Evolutionary conservation across 192 early-diverging fungal genomes (phyloP), one percentile per base, ranked within the genome.

Genomic region (Coemansia reversa): DNA sequence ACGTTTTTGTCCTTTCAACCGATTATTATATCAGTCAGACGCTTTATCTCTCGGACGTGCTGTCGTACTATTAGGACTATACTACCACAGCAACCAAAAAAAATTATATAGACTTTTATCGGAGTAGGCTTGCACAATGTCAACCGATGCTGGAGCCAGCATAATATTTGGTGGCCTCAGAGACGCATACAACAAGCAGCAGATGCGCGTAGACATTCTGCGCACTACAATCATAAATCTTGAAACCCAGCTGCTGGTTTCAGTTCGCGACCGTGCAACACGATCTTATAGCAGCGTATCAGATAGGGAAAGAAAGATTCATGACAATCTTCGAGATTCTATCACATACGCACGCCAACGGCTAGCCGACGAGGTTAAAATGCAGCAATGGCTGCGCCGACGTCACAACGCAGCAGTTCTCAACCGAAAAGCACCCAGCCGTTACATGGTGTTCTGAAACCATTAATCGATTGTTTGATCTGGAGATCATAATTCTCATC

Each of bases 301-400:
- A 12, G 57, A 66, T 2, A 47, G 60, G 8, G 79, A 81, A 27
- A 69, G 56, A 11, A 57, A 60, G 33, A 23, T 54, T 12, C 79
- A 81, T 29, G 73, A 72, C 5, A 56, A 53, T n/a, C 61, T 81
- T 51, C 69, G 79, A 33, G 58, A 45, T 8, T 7, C 60, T 4
- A 69, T 81, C 45, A 53, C 62, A 52, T 63, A 69, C 19, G 63
- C 79, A 1, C 66, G 73, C 18, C 48, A 67, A 16, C 79, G 68
- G 45, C 66, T 81, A 25, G 69, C 69, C 14, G 73, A 75, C 52
- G 79, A 81, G n/a, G 66, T 81, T 55, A 75, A 68, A 60, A 27
- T 70, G 39, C 60, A 75, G 58, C 79, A 81, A 48, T 75, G 79
- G 79, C 73, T 81, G 18, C 49, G 79, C 12, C 73, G 79, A 2